Base-by-base conservation (phyloP, 2,329 filamentous ascomycete genomes). In the Chrysoporthe puriensis region DNA sequence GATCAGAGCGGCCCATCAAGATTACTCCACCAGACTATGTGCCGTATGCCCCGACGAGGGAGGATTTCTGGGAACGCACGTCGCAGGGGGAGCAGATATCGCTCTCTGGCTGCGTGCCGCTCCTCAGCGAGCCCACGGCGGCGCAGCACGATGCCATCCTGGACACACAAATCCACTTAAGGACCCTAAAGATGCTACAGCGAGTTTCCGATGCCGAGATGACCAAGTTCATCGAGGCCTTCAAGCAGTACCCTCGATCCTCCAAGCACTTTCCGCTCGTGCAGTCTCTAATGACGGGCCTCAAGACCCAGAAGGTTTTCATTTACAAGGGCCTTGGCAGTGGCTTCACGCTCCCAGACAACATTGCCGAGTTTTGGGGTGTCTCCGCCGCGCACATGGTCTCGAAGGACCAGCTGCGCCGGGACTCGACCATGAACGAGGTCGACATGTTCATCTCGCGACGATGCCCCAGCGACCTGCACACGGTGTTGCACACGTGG, bases 381-480 rank as follows among this genome's bases (percentile, higher is more conserved):
- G 71, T 79, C 21, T 75, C 77, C 14, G 66, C 66, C 3, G 69
- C 63, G 14, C 70, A 60, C 48, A 60, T 26, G 4, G 63, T 61
- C 18, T 43, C 62, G 3, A 62, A 63, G 42, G 66, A 58, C 48
- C 54, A 58, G 18, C 32, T 57, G 11, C 18, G 60, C 11, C 71
- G 71, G 4, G 72, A 71, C 26, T 67, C 18, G 62, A 64, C 43
- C 21, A 62, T n/a, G 63, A 46, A 16, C 36, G 68, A 26, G 67
- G 56, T 78, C 21, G 74, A 78, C 67, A 75, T 80, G n/a, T 79
- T 76, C 68, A 72, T 80, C 42, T 80, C 78, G 1, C 72, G 75
- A 11, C 77, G 76, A 32, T 73, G 73, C 8, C 75, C 76, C 0
- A 75, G 75, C 60, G 73, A 78, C 44, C 63, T 73, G 6, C 69